Evolutionary conservation across 2,329 filamentous ascomycete genomes (phyloP).

Genomic region (Pseudogymnoascus sp.): DNA sequence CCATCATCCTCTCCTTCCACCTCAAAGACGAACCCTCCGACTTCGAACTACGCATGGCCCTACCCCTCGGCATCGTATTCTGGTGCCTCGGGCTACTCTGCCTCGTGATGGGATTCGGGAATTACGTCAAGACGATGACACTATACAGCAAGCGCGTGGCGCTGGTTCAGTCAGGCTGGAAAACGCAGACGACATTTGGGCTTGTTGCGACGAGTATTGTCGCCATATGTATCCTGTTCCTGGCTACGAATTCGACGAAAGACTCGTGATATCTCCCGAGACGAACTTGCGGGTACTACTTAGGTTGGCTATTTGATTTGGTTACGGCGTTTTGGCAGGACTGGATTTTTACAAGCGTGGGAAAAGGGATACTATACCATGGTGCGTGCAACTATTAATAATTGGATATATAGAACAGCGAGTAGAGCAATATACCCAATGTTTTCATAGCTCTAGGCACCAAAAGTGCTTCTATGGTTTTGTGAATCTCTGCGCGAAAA

Average conservation of each 20-base stretch:
- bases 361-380: slow-evolving; percentile 2
- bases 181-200: slow-evolving; percentile 68
- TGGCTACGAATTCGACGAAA: slow-evolving; percentile 36
- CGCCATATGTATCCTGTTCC: slow-evolving; percentile 56
- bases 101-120: slow-evolving; percentile 68
- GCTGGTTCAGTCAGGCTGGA: slow-evolving; percentile 88
- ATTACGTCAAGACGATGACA: slow-evolving; percentile 77
- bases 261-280: background rate
- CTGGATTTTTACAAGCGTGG: background rate
- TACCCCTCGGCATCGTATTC: slow-evolving; percentile 81
- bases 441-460: slow-evolving; percentile 1
- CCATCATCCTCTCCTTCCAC: slow-evolving; percentile 90
- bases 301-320: background rate
- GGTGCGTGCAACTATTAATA: background rate
- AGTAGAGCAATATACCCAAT: slow-evolving; percentile 4
- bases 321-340: background rate
- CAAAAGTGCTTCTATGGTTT: background rate
- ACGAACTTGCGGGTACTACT: background rate
- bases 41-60: slow-evolving; percentile 68
- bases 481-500: background rate
- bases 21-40: slow-evolving; percentile 64
- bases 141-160: slow-evolving; percentile 73
- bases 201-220: slow-evolving; percentile 57
- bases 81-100: slow-evolving; percentile 77
- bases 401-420: slow-evolving; percentile 5